phyloP scores from a whole-genome alignment of 148 eudicot species.

The Nepenthes mirabilis region DNA sequence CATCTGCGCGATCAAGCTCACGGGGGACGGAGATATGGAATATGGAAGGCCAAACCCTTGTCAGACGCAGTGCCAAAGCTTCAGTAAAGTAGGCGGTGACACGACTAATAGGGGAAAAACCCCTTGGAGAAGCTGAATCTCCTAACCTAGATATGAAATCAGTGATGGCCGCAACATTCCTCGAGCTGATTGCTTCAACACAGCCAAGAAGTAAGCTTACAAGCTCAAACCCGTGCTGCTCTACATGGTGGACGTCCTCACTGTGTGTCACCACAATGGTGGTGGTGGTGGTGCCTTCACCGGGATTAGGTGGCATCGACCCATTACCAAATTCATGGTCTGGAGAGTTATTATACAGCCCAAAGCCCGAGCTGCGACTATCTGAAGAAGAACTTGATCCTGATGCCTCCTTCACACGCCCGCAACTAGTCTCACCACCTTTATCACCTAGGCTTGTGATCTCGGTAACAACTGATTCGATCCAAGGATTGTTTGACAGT shows the following conservation, averaged over 20 bases:
- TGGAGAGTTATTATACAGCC: slow-evolving; percentile 20
- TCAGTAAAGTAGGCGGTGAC: slow-evolving; percentile 76
- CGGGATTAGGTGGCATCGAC: slow-evolving; percentile 34
- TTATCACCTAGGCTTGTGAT: slow-evolving; percentile 45
- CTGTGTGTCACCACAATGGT: slow-evolving; percentile 14
- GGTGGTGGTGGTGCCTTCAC: slow-evolving; percentile 21
- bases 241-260: slow-evolving; percentile 18
- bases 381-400: slow-evolving; percentile 70
- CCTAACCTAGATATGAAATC: slow-evolving; percentile 65
- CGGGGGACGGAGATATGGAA: slow-evolving; percentile 55
- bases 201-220: slow-evolving; percentile 54
- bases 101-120: slow-evolving; percentile 51
- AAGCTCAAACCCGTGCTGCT: slow-evolving; percentile 65
- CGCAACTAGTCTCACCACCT: slow-evolving; percentile 29
- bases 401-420: slow-evolving; percentile 31
- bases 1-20: slow-evolving; percentile 62
- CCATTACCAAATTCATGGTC: slow-evolving; percentile 59
- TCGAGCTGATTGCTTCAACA: slow-evolving; percentile 48
- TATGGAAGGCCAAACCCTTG: slow-evolving; percentile 65
- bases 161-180: slow-evolving; percentile 41
- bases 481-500: slow-evolving; percentile 47
- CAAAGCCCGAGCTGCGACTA: slow-evolving; percentile 44
- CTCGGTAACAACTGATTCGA: slow-evolving; percentile 35
- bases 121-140: slow-evolving; percentile 73
- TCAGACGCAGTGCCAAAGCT: slow-evolving; percentile 64